Conservation (phyloP, 495 filamentous ascomycete genomes). For the Symbiotaphrina buchneri region DNA sequence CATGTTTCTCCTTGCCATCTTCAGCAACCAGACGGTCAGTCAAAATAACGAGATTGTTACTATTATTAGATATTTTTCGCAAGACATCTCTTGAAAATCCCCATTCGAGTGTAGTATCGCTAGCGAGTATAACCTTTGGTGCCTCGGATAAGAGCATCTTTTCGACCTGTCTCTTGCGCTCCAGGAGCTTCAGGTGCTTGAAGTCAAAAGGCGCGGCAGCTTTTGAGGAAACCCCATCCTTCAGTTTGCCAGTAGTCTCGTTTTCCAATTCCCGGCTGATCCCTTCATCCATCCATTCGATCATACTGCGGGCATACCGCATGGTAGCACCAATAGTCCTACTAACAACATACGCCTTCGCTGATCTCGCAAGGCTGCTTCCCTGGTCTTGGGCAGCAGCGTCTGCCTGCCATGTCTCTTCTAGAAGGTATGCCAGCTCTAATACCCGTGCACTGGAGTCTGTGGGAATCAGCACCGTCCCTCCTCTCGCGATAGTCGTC, state of each 20-base stretch:
- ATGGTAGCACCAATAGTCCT: conserved; percentile 62
- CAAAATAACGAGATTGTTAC: conserved; percentile 62
- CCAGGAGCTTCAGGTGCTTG: conserved; percentile 58
- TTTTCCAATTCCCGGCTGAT: conserved; percentile 83
- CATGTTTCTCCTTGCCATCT: conserved; percentile 12
- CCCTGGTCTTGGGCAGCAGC: conserved; percentile 18
- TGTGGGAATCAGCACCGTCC: conserved; percentile 85
- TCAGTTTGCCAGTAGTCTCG: conserved; percentile 16
- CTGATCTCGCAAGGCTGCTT: conserved; percentile 32
- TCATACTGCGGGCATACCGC: conserved; percentile 76
- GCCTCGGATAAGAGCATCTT: conserved; percentile 25
- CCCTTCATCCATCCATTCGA: conserved; percentile 97
- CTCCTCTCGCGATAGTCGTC: conserved; percentile 54
- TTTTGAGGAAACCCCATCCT: conserved; percentile 17
- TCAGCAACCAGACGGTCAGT: conserved; percentile 31
- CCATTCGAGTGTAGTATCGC: conserved; percentile 79
- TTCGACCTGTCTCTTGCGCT: conserved; percentile 50
- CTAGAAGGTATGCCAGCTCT: conserved; percentile 81
- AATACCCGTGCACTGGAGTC: conserved; percentile 86
- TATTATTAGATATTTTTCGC: conserved; percentile 45
- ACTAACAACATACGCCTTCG: conserved; percentile 64
- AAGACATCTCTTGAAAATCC: conserved; percentile 81
- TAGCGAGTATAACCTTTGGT: conserved; percentile 71
- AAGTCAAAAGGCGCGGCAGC: conserved; percentile 71
- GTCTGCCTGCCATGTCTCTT: conserved; percentile 66